phyloP scores from a whole-genome alignment of 1,284 basidiomycete species.

The Cutaneotrichosporon daszewskae region DNA sequence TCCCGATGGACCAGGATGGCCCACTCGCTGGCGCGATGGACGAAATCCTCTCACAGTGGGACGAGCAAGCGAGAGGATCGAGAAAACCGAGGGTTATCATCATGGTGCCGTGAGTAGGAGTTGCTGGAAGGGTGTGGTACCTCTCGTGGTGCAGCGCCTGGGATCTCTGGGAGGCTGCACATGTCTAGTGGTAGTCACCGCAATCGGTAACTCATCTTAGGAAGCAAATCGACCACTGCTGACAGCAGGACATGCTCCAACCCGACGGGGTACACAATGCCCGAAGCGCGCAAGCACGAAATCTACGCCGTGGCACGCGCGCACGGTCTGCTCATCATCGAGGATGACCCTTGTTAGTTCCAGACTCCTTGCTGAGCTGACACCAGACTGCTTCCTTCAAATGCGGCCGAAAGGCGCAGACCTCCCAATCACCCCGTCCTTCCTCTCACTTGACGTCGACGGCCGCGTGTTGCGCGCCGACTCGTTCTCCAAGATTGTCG shows the following conservation, averaged over 20 bases:
- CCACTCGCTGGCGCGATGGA: slow-evolving; percentile 59
- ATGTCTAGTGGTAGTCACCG: too few relatives aligned
- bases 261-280: slow-evolving; percentile 67
- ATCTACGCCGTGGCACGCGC: slow-evolving; percentile 71
- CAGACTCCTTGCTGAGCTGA: slow-evolving; percentile 56
- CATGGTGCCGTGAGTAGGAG: slow-evolving; percentile 30
- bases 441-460: slow-evolving; percentile 59
- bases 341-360: slow-evolving; percentile 58
- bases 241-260: slow-evolving; percentile 54
- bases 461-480: slow-evolving; percentile 73
- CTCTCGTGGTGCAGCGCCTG: too few relatives aligned
- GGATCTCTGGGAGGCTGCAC: too few relatives aligned
- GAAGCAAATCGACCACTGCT: too few relatives aligned
- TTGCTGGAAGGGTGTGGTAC: too few relatives aligned
- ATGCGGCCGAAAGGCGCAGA: slow-evolving; percentile 45
- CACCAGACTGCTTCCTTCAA: slow-evolving; percentile 42
- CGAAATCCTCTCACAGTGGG: slow-evolving; percentile 59
- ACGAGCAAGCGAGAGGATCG: slow-evolving; percentile 55
- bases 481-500: slow-evolving; percentile 74
- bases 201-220: too few relatives aligned
- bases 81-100: slow-evolving; percentile 50
- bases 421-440: slow-evolving; percentile 26
- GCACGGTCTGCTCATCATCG: slow-evolving; percentile 63
- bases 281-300: slow-evolving; percentile 58
- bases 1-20: slow-evolving; percentile 65